Evolutionary conservation across 2,329 filamentous ascomycete species (phyloP).

Genomic region (Acrocalymma vagum): DNA sequence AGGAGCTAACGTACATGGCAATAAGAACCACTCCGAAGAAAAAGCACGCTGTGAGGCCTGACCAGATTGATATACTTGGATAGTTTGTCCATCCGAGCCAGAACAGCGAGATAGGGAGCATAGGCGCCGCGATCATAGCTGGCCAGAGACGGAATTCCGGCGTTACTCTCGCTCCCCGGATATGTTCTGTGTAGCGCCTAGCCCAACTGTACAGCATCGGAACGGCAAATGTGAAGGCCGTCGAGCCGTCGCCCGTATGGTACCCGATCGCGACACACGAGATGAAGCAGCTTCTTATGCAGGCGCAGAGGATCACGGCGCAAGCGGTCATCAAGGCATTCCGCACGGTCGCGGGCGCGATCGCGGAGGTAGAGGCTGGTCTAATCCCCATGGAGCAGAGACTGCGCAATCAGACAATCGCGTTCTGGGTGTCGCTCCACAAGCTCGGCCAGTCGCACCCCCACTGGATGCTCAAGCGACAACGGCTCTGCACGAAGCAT

Average conservation of each 20-base stretch:
- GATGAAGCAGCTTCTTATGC: conserved; percentile 13
- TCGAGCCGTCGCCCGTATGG: conserved; percentile 13
- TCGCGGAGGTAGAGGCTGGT: conserved; percentile 17
- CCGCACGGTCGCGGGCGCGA: conserved; percentile 12
- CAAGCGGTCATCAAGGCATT: conserved; percentile 14
- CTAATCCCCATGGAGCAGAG: conserved; percentile 15
- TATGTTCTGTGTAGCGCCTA: too few relatives aligned
- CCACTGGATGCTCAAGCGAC: conserved; percentile 22
- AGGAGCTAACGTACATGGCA: conserved; percentile 57
- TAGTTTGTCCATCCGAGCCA: conserved; percentile 22
- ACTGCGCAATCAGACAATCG: conserved; percentile 19
- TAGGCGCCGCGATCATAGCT: conserved; percentile 65
- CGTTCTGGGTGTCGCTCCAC: conserved; percentile 23
- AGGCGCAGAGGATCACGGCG: conserved; percentile 12
- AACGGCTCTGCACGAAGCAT: conserved; percentile 20
- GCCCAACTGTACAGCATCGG: too few relatives aligned
- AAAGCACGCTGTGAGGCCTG: conserved; percentile 58
- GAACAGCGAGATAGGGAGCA: conserved; percentile 81
- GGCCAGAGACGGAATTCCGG: conserved; percentile 85
- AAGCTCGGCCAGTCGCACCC: conserved; percentile 20
- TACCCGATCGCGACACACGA: conserved; percentile 14
- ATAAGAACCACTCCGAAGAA: conserved; percentile 58
- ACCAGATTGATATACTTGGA: conserved; percentile 59
- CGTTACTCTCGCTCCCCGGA: too few relatives aligned
- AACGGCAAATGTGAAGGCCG: too few relatives aligned